A percentile compares a stretch with the other conserved stretches of the same genome.
phyloP scores from a whole-genome alignment of 2,329 filamentous ascomycete species.

The Fonsecaea multimorphosa region DNA sequence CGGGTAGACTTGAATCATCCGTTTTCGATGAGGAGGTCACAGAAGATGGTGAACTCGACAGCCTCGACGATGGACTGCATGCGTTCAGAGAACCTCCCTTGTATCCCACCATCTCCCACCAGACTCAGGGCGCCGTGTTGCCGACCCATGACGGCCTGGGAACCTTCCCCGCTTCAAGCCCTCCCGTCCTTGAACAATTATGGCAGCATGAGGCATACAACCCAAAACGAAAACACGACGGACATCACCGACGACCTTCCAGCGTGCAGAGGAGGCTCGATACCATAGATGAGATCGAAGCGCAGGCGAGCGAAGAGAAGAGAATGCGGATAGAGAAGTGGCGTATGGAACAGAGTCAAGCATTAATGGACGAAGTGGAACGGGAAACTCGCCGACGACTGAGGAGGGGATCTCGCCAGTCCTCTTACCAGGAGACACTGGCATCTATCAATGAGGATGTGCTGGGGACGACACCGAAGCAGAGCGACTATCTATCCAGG shows the following conservation, averaged over 20 bases:
- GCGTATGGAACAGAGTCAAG: conserved; percentile 86
- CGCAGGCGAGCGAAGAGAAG: conserved; percentile 72
- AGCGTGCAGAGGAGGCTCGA: conserved; percentile 65
- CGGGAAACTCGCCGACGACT: conserved; percentile 77
- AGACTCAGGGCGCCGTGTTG: conserved; percentile 70
- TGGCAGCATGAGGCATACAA: conserved; percentile 90
- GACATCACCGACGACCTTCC: conserved; percentile 58
- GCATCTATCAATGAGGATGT: conserved; percentile 33
- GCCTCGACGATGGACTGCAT: conserved; percentile 87
- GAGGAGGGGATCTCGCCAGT: conserved; percentile 42
- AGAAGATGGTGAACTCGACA: conserved; percentile 82
- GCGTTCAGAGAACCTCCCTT: conserved; percentile 75
- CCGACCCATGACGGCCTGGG: conserved; percentile 92
- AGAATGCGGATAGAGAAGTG: conserved; percentile 87
- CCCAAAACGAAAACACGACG: conserved; percentile 64
- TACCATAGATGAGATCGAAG: conserved; percentile 62
- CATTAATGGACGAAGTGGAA: conserved; percentile 86
- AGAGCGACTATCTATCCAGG: conserved; percentile 35
- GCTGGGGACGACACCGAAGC: conserved; percentile 38
- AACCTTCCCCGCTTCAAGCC: conserved; percentile 73
- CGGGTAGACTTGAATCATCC: conserved; percentile 57
- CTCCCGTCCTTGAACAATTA: conserved; percentile 75
- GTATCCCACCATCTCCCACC: conserved; percentile 49
- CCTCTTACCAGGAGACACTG: conserved; percentile 27
- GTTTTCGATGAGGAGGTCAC: conserved; percentile 56